Conservation (phyloP, 139 green algal genomes). For the Coelastrella sp. region DNA sequence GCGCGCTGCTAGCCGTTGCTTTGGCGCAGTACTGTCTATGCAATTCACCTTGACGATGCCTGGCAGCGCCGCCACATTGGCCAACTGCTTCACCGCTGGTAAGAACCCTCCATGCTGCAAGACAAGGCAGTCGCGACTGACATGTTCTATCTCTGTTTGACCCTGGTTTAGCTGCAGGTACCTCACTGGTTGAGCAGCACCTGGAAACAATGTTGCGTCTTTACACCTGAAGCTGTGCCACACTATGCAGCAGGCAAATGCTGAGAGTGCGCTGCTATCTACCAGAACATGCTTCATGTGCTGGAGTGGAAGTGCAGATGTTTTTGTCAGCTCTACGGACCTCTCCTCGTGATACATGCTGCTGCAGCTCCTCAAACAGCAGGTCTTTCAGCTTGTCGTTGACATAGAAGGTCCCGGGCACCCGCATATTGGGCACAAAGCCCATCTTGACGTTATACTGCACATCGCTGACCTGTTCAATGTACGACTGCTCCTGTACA, state of each 20-base stretch:
- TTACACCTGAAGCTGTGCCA: neutral
- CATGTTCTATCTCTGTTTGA: too few relatives aligned
- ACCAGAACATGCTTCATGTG: too few relatives aligned
- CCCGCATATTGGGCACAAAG: conserved; percentile 91
- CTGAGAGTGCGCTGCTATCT: neutral
- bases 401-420: conserved; percentile 89
- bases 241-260: neutral
- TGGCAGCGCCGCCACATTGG: conserved; percentile 91
- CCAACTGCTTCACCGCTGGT: conserved; percentile 91
- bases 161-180: too few relatives aligned
- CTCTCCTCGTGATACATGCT: conserved; percentile 45
- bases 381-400: conserved; percentile 81
- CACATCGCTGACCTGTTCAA: conserved; percentile 56
- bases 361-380: conserved; percentile 87
- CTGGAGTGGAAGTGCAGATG: too few relatives aligned
- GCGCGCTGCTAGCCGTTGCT: too few relatives aligned
- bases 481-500: conserved; percentile 47
- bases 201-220: too few relatives aligned
- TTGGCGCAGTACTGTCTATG: neutral
- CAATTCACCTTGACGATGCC: conserved; percentile 83
- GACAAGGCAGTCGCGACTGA: too few relatives aligned
- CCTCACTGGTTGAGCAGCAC: too few relatives aligned
- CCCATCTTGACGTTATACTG: conserved; percentile 62
- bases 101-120: conserved; percentile 84
- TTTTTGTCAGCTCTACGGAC: neutral